These are phyloP conservation scores for Ogataea salicorniae DNA, from an alignment of 805 yeast species.

Conservation along the genomic window DNA sequence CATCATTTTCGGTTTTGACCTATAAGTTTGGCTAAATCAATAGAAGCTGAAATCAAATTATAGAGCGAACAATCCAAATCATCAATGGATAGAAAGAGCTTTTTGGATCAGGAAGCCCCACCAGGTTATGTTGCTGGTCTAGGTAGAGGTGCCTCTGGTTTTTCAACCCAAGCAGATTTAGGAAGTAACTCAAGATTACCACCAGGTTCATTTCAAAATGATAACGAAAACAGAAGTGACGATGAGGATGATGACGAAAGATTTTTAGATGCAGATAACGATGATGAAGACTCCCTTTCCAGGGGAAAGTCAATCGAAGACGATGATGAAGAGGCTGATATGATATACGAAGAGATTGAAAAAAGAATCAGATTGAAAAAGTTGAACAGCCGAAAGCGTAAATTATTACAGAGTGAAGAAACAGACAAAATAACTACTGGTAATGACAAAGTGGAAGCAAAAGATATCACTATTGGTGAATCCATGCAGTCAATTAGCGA, in stretches of 20 bases:
- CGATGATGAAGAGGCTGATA: conserved; percentile 76
- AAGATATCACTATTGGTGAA: conserved; percentile 18
- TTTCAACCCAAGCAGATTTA: conserved; percentile 77
- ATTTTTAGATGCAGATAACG: conserved; percentile 26
- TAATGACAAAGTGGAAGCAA: conserved; percentile 9
- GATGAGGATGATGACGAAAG: conserved; percentile 26
- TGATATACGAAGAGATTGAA: conserved; percentile 64
- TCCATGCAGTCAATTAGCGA: conserved; percentile 34
- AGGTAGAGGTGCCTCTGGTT: conserved; percentile 94
- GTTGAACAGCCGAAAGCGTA: conserved; percentile 13
- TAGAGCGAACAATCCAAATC: background rate
- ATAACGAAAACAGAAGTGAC: conserved; percentile 29
- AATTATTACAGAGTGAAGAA: conserved; percentile 14
- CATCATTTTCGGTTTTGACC: no score
- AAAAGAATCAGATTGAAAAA: conserved; percentile 35
- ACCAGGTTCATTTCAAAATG: conserved; percentile 19
- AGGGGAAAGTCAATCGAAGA: conserved; percentile 34
- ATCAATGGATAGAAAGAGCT: conserved; percentile 49
- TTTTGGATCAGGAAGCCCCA: conserved; percentile 83
- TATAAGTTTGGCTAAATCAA: no score
- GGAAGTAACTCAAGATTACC: conserved; percentile 42
- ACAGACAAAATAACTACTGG: conserved; percentile 1
- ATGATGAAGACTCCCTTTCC: conserved; percentile 2
- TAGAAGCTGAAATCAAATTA: no score
- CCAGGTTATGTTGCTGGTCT: conserved; percentile 87